Base-by-base conservation (phyloP, 2,329 filamentous ascomycete species). In the Diaporthe ampelina region DNA sequence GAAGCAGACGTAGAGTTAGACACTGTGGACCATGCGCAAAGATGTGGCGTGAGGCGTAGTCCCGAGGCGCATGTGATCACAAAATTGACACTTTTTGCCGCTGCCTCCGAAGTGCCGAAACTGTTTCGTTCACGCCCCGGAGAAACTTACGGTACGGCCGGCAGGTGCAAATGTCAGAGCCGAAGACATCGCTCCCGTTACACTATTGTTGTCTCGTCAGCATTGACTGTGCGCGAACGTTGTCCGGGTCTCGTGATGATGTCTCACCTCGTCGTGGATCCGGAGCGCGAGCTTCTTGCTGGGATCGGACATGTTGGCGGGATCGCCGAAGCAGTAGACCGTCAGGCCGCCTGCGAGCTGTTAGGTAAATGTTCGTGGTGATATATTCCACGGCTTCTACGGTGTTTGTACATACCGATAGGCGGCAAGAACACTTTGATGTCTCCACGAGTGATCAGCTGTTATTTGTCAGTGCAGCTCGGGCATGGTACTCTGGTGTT, bases 141-240 rank as follows among this genome's bases (percentile, higher is more conserved):
- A 50, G 10, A 40, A 17, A 74, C 74, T 68, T 57, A 75, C 74
- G 91, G 82, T 98, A 98, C 21, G 97, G 97, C 73, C 94, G 91
- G 84, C 96, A 98, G 15, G 97, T 98, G 86, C 97, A 98, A 80
- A 98, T 99, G 82, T 99, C 97, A 26, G 95, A 98, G 75, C 96
- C 95, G 82, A 98, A 99, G 57, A 98, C 97, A 84, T 99, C 97
- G 82, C 94, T 97, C 73, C 97, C 97, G 81, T 98, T 98, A 85
- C 97, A 98, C 87, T 90, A 74, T 40, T 15, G 37, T 13, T 40
- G 37, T 50, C 57, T 40, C 57, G 50, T 75, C 26, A 69, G 50
- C 40, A 40, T 37, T 21, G 29, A 32, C 29, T 32, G 29, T 52
- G 19, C 10, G 5, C 48, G 29, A n/a, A n/a, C n/a, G 0, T n/a